Evolutionary conservation across 1,284 basidiomycete genomes (phyloP).

Genomic region (Ceratobasidium sp.): DNA sequence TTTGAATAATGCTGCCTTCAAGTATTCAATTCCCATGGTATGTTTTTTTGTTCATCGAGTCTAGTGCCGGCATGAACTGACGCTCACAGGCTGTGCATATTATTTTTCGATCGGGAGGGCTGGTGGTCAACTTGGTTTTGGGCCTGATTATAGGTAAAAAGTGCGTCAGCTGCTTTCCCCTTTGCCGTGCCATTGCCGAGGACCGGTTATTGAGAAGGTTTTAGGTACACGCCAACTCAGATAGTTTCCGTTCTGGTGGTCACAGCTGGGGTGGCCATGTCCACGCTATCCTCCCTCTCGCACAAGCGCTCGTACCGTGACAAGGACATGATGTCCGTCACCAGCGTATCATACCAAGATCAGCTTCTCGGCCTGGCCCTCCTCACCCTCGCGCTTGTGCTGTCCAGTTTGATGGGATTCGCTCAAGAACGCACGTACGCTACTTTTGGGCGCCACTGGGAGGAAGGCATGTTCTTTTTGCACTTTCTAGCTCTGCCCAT

Average conservation of each 20-base stretch:
- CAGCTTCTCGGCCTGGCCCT: constrained; percentile 82
- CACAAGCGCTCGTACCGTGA: constrained; percentile 57
- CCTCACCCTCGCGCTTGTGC: constrained; percentile 79
- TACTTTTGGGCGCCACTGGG: constrained; percentile 78
- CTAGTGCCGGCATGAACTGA: background rate
- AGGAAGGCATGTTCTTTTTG: constrained; percentile 92
- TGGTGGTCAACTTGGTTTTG: constrained; percentile 82
- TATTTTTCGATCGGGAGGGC: constrained; percentile 92
- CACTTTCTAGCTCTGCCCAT: constrained; percentile 81
- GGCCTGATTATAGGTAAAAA: constrained; percentile 73
- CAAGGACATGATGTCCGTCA: constrained; percentile 44
- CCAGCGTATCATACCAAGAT: constrained; percentile 47
- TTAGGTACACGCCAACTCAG: constrained; percentile 77
- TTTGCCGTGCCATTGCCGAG: background rate
- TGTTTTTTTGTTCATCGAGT: background rate
- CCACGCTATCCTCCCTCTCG: constrained; percentile 78
- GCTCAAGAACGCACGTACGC: constrained; percentile 87
- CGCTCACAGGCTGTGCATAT: constrained; percentile 93
- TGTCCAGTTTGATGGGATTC: constrained; percentile 87
- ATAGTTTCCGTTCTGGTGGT: constrained; percentile 82
- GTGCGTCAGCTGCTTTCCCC: constrained; percentile 62
- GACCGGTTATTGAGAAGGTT: constrained; percentile 41
- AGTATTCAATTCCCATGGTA: constrained; percentile 83
- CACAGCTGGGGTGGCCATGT: constrained; percentile 83
- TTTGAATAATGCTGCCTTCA: constrained; percentile 93